phyloP scores from a whole-genome alignment of 208 protist species.

The Naegleria fowleri region DNA sequence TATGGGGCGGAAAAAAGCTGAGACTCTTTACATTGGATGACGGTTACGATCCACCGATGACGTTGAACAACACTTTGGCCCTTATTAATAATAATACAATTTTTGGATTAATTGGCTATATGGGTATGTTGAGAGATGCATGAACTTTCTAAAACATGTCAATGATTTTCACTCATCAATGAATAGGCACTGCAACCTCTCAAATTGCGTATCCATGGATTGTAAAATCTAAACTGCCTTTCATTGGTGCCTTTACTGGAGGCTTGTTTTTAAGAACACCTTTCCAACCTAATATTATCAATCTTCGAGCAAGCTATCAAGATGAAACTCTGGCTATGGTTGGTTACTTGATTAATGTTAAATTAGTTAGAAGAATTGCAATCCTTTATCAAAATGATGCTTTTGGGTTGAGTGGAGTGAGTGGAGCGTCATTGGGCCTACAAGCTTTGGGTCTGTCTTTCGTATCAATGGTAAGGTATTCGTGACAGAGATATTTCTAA shows the following conservation, averaged over 20 bases:
- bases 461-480: not conserved
- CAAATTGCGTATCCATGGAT: not conserved
- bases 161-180: not conserved
- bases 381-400: slow-evolving; percentile 16
- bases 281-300: not conserved
- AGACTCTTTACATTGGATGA: not conserved
- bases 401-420: not conserved
- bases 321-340: slow-evolving; percentile 18
- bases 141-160: no score
- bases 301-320: not conserved
- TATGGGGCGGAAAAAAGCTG: not conserved
- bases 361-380: not conserved
- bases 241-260: slow-evolving; percentile 5
- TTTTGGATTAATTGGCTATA: not conserved
- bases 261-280: not conserved
- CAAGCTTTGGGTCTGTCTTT: not conserved
- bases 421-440: not conserved
- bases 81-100: not conserved
- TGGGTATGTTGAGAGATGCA: not conserved
- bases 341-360: not conserved
- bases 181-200: not conserved
- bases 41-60: not conserved
- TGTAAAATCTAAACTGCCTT: not conserved
- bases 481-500: no score
- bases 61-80: not conserved